Percentiles rank a stretch among this genome's conserved stretches.
Evolutionary conservation across 2,329 filamentous ascomycete species (phyloP).

Genomic region (Aschersonia sp.): DNA sequence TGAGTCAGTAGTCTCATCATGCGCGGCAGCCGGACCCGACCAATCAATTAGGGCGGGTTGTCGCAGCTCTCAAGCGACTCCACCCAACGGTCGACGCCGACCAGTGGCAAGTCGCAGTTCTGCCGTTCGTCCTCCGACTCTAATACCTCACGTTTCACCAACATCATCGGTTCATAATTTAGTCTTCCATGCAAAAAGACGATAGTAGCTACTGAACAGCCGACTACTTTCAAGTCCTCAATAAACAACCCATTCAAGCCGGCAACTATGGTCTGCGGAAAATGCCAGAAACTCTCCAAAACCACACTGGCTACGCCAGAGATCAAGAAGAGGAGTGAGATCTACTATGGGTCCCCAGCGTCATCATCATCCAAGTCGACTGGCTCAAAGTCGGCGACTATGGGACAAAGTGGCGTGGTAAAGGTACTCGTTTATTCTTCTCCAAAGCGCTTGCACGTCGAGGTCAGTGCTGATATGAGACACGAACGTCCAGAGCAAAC

Average conservation of each 20-base stretch:
- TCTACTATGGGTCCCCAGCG: constrained; percentile 47
- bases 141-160: too few relatives aligned
- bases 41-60: too few relatives aligned
- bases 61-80: too few relatives aligned
- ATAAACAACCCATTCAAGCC: background rate
- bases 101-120: too few relatives aligned
- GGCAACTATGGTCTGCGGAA: constrained; percentile 43
- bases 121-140: too few relatives aligned
- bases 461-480: background rate
- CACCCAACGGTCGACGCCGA: too few relatives aligned
- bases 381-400: constrained; percentile 32
- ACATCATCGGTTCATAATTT: background rate
- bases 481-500: constrained; percentile 36
- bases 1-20: too few relatives aligned
- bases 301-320: constrained; percentile 45
- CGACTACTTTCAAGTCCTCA: too few relatives aligned
- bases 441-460: background rate
- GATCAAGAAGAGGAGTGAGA: constrained; percentile 52
- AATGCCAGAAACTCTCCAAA: constrained; percentile 47
- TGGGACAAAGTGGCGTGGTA: constrained; percentile 41
- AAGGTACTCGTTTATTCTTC: constrained; percentile 27
- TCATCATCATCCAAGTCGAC: constrained; percentile 18
- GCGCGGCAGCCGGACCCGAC: too few relatives aligned
- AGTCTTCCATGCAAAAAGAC: background rate
- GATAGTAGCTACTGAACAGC: background rate